Percentiles rank a stretch among this genome's conserved stretches.
These are phyloP conservation scores for Eucalyptus coolabah DNA, from an alignment of 345 rosid species.

Conservation along the genomic window DNA sequence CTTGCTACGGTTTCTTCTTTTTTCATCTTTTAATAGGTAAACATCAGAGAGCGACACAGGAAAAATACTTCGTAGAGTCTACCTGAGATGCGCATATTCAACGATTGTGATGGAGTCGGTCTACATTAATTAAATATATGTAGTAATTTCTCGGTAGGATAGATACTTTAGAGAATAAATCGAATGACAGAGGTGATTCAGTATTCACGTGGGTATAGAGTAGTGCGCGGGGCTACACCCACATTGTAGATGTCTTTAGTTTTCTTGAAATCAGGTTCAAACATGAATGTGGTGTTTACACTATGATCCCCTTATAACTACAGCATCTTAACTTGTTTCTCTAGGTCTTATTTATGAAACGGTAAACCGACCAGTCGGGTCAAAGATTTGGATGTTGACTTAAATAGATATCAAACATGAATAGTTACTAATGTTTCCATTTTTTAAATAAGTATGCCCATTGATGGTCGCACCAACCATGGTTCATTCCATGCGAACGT, in stretches of 20 bases:
- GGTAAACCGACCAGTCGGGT: background rate
- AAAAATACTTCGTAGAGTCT: background rate
- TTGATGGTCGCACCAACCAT: background rate
- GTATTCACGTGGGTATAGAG: background rate
- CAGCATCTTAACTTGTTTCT: background rate
- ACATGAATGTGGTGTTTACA: background rate
- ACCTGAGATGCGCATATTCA: background rate
- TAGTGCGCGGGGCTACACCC: rapidly evolving
- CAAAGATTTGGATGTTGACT: background rate
- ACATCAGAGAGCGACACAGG: background rate
- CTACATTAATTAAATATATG: background rate
- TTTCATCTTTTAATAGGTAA: background rate
- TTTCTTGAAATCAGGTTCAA: background rate
- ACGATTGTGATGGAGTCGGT: background rate
- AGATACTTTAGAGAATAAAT: background rate
- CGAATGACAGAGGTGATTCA: background rate
- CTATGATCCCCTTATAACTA: background rate
- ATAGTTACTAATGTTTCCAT: background rate
- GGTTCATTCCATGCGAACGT: background rate
- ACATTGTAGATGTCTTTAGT: background rate
- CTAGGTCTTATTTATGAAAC: background rate
- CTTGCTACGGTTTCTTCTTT: background rate
- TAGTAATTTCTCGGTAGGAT: background rate
- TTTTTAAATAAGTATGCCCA: background rate
- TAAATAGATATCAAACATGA: background rate